A percentile compares a stretch with the other conserved stretches of the same genome.
Conservation (phyloP, 176 grass and related monocot genomes). For the Ensete ventricosum region DNA sequence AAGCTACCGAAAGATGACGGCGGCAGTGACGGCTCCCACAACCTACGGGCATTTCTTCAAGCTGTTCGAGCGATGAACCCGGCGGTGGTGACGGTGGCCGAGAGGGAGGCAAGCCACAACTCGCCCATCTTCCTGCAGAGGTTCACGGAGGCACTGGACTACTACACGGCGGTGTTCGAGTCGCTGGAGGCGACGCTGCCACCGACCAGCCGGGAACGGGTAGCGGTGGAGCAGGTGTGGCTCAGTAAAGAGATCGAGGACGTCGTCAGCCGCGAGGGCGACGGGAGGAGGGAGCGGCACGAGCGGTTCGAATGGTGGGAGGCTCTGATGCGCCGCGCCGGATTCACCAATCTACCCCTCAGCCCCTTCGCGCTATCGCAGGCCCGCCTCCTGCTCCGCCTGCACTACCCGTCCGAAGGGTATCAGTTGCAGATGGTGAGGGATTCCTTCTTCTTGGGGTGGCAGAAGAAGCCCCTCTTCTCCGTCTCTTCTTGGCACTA, state of each 20-base stretch:
- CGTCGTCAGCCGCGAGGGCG: slow-evolving; percentile 28
- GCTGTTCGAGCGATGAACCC: slow-evolving; percentile 58
- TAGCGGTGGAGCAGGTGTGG: slow-evolving; percentile 72
- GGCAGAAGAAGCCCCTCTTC: slow-evolving; percentile 73
- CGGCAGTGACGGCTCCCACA: slow-evolving; percentile 22
- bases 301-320: slow-evolving; percentile 66
- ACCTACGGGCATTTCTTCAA: slow-evolving; percentile 38
- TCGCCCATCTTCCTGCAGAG: slow-evolving; percentile 25
- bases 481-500: slow-evolving; percentile 98
- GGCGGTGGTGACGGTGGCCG: slow-evolving; percentile 65
- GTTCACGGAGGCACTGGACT: slow-evolving; percentile 48
- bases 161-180: slow-evolving; percentile 82
- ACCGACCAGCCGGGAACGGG: slow-evolving; percentile 61
- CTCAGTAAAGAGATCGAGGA: slow-evolving; percentile 75
- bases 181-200: slow-evolving; percentile 84
- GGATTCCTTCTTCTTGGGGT: slow-evolving; percentile 72
- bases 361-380: slow-evolving; percentile 81
- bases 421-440: slow-evolving; percentile 73
- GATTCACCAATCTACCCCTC: slow-evolving; percentile 48
- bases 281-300: slow-evolving; percentile 27
- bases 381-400: slow-evolving; percentile 74
- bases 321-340: slow-evolving; percentile 30
- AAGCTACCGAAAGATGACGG: slow-evolving; percentile 34
- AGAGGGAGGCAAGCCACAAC: slow-evolving; percentile 42
- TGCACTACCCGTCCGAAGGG: slow-evolving; percentile 95